Base-by-base conservation (phyloP, 805 yeast species). In the Myxozyma geophila region DNA sequence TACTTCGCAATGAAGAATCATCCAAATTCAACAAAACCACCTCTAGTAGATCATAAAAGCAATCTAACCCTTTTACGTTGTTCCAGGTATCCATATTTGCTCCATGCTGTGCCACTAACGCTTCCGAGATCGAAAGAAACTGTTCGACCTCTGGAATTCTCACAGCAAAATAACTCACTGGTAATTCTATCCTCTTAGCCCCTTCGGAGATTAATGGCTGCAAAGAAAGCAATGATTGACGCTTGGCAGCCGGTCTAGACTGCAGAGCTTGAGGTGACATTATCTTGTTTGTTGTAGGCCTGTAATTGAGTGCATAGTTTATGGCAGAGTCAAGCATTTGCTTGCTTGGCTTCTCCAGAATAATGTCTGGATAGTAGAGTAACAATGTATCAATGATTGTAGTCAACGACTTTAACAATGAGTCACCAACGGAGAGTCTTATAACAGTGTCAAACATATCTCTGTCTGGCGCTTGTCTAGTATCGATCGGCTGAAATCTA, bases 401-500 rank as follows among this genome's bases (percentile, higher is more conserved):
- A 61, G 74, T 77, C 1, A 86, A 80, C 71, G 88, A 89, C 0
- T 66, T 60, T 44, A 83, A 71, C 0, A 89, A 81, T 0, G 88
- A 82, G 28, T 81, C 75, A 1, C 74, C 66, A 1, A 85, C 82
- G 2, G 80, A 76, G 58, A 95, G 75, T 59, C 87, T 77, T 23
- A 95, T 83, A 1, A 89, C 78, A 10, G 78, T 63, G 73, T 90
- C 93, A 77, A 92, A 93, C 47, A 73, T 67, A 13, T 78, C 75
- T 52, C 51, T 58, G 69, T 92, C 97, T 0, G 96, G 96, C 3
- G 72, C 74, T 13, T 67, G 74, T 0, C 67, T 59, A 0, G 76
- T 62, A 63, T 83, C 76, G 1, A 90, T 80, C 0, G 85, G 84
- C 72, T 90, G 89, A 70, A 87, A 90, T 62, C 95, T 77, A 4